Percentiles rank a stretch among this genome's conserved stretches.
Evolutionary conservation across 1,284 basidiomycete species (phyloP).

Genomic region (Gomphus bonarii): DNA sequence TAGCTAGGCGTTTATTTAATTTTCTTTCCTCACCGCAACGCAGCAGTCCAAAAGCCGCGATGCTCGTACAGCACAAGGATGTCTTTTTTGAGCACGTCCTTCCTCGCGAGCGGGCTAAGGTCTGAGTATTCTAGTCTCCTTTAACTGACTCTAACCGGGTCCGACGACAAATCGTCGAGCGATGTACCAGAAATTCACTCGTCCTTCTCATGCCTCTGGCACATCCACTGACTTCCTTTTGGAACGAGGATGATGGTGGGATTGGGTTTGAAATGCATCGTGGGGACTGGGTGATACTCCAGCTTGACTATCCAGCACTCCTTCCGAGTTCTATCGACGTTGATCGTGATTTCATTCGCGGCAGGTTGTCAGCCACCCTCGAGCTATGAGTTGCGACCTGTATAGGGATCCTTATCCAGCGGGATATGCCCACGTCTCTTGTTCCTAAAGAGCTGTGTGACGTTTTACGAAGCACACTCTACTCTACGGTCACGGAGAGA

Average conservation of each 20-base stretch:
- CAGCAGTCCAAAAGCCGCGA: slow-evolving; percentile 37
- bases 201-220: too few species aligned
- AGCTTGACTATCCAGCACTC: background rate
- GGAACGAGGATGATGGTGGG: too few species aligned
- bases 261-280: slow-evolving; percentile 2
- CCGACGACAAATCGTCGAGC: slow-evolving; percentile 27
- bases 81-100: slow-evolving; percentile 15
- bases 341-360: background rate
- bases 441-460: too few species aligned
- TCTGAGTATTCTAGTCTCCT: slow-evolving; percentile 46
- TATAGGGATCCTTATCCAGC: too few species aligned
- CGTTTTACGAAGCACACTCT: too few species aligned
- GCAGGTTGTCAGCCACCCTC: too few species aligned
- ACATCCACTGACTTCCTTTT: too few species aligned
- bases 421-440: too few species aligned
- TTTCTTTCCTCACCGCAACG: slow-evolving; percentile 9
- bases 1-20: too few species aligned
- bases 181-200: too few species aligned
- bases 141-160: slow-evolving; percentile 40
- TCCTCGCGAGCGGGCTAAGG: slow-evolving; percentile 48
- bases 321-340: slow-evolving; percentile 4
- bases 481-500: too few species aligned
- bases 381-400: too few species aligned
- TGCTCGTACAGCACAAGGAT: slow-evolving; percentile 34
- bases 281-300: slow-evolving; percentile 11